Percentiles rank a stretch among this genome's conserved stretches.
Evolutionary conservation across 129 eudicot genomes (phyloP).

Genomic region (Calendula officinalis): DNA sequence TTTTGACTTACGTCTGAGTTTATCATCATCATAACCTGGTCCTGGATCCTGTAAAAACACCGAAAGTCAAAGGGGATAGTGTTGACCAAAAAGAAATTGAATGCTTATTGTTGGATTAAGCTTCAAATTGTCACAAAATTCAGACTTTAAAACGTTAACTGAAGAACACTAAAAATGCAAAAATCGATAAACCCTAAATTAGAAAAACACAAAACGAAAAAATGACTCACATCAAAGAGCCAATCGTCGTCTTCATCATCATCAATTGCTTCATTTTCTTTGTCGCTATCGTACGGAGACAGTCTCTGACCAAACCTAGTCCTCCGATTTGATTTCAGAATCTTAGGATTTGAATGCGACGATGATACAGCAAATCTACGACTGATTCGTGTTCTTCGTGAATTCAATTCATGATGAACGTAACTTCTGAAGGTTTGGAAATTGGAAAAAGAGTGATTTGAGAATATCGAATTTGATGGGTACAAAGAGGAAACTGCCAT

Average conservation of each 20-base stretch:
- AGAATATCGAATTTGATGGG: constrained; percentile 26
- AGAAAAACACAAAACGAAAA: not conserved
- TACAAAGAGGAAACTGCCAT: constrained; percentile 46
- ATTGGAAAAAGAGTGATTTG: constrained; percentile 13
- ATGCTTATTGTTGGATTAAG: not conserved
- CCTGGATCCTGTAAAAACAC: constrained; percentile 54
- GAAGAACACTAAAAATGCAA: constrained; percentile 1
- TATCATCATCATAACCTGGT: constrained; percentile 42
- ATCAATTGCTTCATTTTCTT: constrained; percentile 33
- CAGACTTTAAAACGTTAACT: not conserved
- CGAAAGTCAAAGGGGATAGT: constrained; percentile 1
- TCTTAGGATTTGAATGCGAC: constrained; percentile 72
- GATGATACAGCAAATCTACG: constrained; percentile 42
- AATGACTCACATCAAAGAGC: constrained; percentile 47
- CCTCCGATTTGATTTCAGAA: constrained; percentile 69
- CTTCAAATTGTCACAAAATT: constrained; percentile 6
- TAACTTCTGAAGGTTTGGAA: constrained; percentile 1
- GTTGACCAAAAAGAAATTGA: constrained; percentile 2
- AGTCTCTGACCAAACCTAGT: constrained; percentile 53
- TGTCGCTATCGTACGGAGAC: constrained; percentile 60
- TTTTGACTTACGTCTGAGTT: constrained; percentile 40
- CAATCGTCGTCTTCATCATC: constrained; percentile 38
- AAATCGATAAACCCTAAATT: constrained; percentile 1
- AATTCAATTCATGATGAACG: not conserved
- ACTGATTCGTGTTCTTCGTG: constrained; percentile 15